These are phyloP conservation scores for Cinnamomum micranthum DNA, from an alignment of 164 flowering plant species.

Conservation along the genomic window DNA sequence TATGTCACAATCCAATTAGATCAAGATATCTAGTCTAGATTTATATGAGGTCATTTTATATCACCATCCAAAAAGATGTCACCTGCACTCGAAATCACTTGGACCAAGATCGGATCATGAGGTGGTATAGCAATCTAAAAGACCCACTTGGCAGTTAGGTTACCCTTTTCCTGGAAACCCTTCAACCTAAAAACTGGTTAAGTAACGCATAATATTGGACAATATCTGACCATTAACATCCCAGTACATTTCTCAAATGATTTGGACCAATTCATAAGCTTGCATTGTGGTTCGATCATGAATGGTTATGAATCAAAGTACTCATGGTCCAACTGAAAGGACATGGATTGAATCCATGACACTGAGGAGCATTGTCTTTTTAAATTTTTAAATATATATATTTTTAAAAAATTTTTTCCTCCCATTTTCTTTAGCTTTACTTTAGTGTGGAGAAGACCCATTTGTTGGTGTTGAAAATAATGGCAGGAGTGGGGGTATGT, in stretches of 20 bases:
- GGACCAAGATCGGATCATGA: too few species aligned
- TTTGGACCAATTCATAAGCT: neutral
- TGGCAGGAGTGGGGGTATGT: conserved; percentile 33
- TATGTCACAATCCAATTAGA: too few species aligned
- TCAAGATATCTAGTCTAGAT: too few species aligned
- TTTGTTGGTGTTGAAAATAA: conserved; percentile 25
- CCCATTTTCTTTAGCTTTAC: neutral
- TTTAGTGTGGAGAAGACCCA: conserved; percentile 29
- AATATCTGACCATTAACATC: neutral
- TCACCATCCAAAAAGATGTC: too few species aligned
- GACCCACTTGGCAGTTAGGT: neutral
- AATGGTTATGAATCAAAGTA: neutral
- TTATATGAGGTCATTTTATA: too few species aligned
- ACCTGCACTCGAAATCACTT: too few species aligned
- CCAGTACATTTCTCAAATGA: too few species aligned
- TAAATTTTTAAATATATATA: neutral
- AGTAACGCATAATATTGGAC: neutral
- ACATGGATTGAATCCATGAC: neutral
- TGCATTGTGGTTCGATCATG: neutral
- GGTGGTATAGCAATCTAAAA: too few species aligned
- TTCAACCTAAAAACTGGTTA: too few species aligned
- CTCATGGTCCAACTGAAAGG: neutral
- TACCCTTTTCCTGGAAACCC: neutral
- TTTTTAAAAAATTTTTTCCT: neutral
- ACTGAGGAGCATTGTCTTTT: neutral